A percentile compares a stretch with the other conserved stretches of the same genome.
Evolutionary conservation across 2,329 filamentous ascomycete species (phyloP).

Genomic region (Aspergillus calidoustus): DNA sequence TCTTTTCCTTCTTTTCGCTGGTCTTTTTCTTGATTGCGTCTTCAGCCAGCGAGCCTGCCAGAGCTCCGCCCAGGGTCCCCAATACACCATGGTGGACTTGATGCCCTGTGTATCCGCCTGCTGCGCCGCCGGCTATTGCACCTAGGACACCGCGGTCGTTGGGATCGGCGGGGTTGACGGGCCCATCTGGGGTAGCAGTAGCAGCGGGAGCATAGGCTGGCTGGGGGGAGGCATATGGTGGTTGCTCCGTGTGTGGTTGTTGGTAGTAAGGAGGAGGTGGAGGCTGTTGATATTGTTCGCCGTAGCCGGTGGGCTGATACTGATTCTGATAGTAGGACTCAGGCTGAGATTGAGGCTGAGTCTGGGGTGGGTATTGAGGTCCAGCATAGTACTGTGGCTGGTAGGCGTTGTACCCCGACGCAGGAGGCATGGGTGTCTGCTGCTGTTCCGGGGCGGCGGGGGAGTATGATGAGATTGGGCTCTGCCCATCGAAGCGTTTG

Average conservation of each 20-base stretch:
- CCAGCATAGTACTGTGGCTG: not conserved
- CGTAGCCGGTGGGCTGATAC: not conserved
- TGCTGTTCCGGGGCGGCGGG: not conserved
- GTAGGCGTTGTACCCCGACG: not conserved
- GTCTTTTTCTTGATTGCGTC: conserved; percentile 48
- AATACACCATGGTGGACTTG: conserved; percentile 53
- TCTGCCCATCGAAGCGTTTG: not conserved
- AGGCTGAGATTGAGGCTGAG: not conserved
- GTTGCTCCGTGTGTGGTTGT: not conserved
- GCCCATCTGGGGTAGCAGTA: conserved; percentile 27
- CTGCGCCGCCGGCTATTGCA: conserved; percentile 49
- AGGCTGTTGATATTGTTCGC: not conserved
- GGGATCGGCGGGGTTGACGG: not conserved
- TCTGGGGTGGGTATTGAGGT: not conserved
- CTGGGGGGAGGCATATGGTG: not conserved
- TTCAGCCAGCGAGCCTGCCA: conserved; percentile 50
- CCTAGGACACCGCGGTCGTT: conserved; percentile 50
- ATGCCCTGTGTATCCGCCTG: conserved; percentile 50
- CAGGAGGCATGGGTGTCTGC: not conserved
- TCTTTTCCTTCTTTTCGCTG: conserved; percentile 15
- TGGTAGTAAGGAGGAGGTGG: conserved; percentile 1
- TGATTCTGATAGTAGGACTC: not conserved
- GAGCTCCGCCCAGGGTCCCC: conserved; percentile 51
- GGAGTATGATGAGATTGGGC: not conserved
- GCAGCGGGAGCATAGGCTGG: conserved; percentile 10